Percentiles rank a stretch among this genome's conserved stretches.
These are phyloP conservation scores for Nakaseomyces uthaithaninus DNA, from an alignment of 1,139 yeast genomes.

Conservation along the genomic window DNA sequence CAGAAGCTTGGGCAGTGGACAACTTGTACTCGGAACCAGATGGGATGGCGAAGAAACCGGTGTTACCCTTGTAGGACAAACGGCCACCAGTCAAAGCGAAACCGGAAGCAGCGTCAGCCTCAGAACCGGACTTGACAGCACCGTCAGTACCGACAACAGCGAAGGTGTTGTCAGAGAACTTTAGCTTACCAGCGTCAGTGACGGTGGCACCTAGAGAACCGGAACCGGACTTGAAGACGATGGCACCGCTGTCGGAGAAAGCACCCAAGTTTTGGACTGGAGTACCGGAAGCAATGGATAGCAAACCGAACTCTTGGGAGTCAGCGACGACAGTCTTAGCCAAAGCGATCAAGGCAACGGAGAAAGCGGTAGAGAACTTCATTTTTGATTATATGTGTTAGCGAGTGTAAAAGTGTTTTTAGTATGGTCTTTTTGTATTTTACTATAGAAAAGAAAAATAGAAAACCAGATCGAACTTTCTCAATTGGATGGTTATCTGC, in stretches of 20 bases:
- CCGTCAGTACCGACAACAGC: conserved; percentile 22
- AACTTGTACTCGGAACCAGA: conserved; percentile 14
- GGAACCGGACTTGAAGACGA: conserved; percentile 15
- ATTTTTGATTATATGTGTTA: conserved; percentile 10
- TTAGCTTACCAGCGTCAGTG: conserved; percentile 31
- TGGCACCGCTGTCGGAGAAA: conserved; percentile 14
- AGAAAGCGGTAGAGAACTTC: conserved; percentile 16
- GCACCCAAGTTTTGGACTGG: conserved; percentile 26
- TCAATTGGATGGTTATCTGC: not conserved
- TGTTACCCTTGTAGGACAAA: conserved; percentile 22
- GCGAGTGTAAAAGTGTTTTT: conserved; percentile 7
- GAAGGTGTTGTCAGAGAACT: conserved; percentile 25
- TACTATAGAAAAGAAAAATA: not conserved
- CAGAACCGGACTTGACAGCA: conserved; percentile 14
- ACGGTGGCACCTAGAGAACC: conserved; percentile 17
- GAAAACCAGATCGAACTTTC: not conserved
- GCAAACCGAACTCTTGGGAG: conserved; percentile 31
- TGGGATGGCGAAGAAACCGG: conserved; percentile 23
- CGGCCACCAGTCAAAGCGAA: conserved; percentile 26
- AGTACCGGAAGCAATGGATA: conserved; percentile 33
- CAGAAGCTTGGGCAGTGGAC: conserved; percentile 12
- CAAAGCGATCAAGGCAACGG: conserved; percentile 18
- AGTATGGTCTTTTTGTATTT: not conserved
- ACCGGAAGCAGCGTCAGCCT: conserved; percentile 26
- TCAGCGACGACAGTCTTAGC: conserved; percentile 28